Evolutionary conservation across 2,329 filamentous ascomycete genomes (phyloP).

Genomic region (Phyllosticta capitalensis): DNA sequence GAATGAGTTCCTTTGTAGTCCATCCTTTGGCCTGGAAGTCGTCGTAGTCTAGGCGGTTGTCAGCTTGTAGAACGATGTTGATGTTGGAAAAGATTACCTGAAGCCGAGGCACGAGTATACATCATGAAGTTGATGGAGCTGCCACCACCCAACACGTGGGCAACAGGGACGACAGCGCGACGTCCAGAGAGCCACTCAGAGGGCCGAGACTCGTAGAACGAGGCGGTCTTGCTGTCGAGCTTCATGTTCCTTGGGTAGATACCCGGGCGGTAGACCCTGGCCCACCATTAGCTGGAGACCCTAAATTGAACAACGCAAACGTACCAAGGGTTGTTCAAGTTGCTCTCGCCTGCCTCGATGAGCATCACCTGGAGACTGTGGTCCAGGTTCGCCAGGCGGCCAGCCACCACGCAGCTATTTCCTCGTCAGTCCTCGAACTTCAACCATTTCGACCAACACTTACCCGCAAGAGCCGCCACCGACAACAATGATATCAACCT

Average conservation of each 20-base stretch:
- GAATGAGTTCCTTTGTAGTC: conserved; percentile 64
- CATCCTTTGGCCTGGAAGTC: conserved; percentile 75
- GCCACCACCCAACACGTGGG: conserved; percentile 62
- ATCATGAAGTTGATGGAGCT: conserved; percentile 75
- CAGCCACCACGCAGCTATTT: conserved; percentile 38
- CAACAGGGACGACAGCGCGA: conserved; percentile 64
- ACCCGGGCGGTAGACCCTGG: conserved; percentile 60
- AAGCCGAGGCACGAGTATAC: conserved; percentile 63
- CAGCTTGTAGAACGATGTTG: no score
- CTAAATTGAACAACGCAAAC: background rate
- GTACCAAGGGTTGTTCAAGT: conserved; percentile 64
- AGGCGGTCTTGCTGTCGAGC: conserved; percentile 69
- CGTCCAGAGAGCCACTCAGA: conserved; percentile 63
- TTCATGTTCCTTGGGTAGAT: conserved; percentile 75
- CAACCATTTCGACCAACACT: conserved; percentile 9
- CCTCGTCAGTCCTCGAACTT: background rate
- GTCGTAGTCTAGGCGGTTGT: conserved; percentile 48
- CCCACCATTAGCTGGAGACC: background rate
- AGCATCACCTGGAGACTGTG: conserved; percentile 62
- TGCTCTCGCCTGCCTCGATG: conserved; percentile 63
- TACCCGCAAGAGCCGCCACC: conserved; percentile 63
- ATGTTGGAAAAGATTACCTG: no score
- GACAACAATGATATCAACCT: conserved; percentile 73
- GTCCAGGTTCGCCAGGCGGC: conserved; percentile 62
- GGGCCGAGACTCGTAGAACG: conserved; percentile 69